Percentiles rank a stretch among this genome's conserved stretches.
phyloP scores from a whole-genome alignment of 2,329 filamentous ascomycete species.

The Talaromyces islandicus region DNA sequence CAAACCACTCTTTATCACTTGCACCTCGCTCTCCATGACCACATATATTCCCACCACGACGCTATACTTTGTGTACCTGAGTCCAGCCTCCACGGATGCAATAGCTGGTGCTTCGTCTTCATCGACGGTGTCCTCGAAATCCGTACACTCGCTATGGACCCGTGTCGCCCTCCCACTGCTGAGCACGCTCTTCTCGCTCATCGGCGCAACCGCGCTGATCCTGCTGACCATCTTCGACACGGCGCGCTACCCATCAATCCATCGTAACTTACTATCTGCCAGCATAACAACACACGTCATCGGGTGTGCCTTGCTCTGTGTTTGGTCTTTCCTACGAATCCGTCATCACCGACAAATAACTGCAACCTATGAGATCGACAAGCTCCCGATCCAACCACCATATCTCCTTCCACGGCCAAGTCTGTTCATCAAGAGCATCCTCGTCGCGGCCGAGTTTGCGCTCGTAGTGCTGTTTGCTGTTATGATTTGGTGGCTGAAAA shows the following conservation, averaged over 20 bases:
- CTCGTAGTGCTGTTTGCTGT: slow-evolving; percentile 3
- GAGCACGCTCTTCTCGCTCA: slow-evolving; percentile 2
- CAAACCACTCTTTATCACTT: slow-evolving; percentile 7
- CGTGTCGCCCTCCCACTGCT: background rate
- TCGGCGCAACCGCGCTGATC: slow-evolving; percentile 4
- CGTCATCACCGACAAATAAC: background rate
- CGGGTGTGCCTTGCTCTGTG: slow-evolving; percentile 6
- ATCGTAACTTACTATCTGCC: background rate
- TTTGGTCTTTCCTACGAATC: background rate
- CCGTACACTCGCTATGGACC: background rate
- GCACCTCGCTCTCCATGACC: slow-evolving; percentile 4
- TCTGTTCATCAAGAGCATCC: slow-evolving; percentile 1
- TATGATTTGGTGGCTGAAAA: slow-evolving; percentile 4
- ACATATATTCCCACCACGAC: slow-evolving; percentile 3
- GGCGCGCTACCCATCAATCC: background rate
- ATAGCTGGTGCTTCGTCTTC: background rate
- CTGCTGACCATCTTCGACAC: slow-evolving; percentile 11
- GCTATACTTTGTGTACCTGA: slow-evolving; percentile 3
- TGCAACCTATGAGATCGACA: background rate
- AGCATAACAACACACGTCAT: slow-evolving; percentile 6
- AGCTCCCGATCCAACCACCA: background rate
- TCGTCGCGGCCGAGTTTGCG: slow-evolving; percentile 4
- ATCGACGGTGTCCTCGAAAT: background rate
- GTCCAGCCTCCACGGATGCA: background rate
- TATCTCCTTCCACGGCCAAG: background rate